Evolutionary conservation across 2,329 filamentous ascomycete genomes (phyloP), one percentile per base, ranked within the genome.

Genomic region (Ophiostoma ulmi): DNA sequence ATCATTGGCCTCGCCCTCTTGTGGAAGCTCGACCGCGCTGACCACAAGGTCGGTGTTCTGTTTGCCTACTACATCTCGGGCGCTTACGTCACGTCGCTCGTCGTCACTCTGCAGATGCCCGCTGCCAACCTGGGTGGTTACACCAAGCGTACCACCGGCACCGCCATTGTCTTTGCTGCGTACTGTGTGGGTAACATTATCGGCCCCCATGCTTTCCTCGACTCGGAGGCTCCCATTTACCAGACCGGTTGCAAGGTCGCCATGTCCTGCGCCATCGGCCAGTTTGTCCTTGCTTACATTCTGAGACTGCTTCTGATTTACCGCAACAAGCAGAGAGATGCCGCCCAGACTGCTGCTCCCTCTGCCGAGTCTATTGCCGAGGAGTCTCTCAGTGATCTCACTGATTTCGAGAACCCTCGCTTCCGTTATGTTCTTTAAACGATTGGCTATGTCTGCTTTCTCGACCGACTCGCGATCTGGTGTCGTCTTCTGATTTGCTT

Each of bases 91-190:
- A 39, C 68, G 1, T 69, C 70, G 6, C 38, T 52, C n/a, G 67
- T 69, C 68, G 48, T 70, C n/a, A 52, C 70, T 4, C 64, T 85
- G 0, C 81, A 80, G 0, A 79, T 85, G 70, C 81, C 82, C 63
- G 84, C 82, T 0, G 82, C 82, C 52, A 86, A 86, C 74, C 82
- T 81, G 0, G 82, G 80, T 0, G 86, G 86, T 0, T 85, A 88
- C 73, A 87, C 86, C 1, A 89, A 89, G 76, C 88, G 90, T 75
- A 86, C 89, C 65, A 84, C 88, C 36, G 87, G 86, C n/a, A 88
- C 87, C 31, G 86, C 85, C 1, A 83, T 87, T 71, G 80, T 88
- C 1, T 88, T 87, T 78, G 80, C 89, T 11, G 86, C 85, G 0
- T 86, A 86, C 70, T 88, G 86, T 74, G 81, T 84, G 1, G 87